Percentiles rank a stretch among this genome's conserved stretches.
These are phyloP conservation scores for Sporothrix brunneoviolacea DNA, from an alignment of 2,329 filamentous ascomycete genomes.

Conservation along the genomic window DNA sequence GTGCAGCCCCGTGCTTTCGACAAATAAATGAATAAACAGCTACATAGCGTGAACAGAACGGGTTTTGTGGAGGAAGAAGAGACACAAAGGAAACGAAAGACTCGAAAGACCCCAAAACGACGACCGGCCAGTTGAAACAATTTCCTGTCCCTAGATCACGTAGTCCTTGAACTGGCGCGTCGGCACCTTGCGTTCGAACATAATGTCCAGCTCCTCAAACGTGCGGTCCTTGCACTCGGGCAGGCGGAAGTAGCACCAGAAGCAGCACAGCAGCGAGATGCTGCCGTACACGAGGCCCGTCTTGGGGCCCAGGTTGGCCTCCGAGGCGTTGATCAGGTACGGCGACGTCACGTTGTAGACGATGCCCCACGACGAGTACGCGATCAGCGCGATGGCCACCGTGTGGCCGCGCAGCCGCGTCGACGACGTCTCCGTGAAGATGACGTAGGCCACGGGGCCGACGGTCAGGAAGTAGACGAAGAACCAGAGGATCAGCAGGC, in stretches of 20 bases:
- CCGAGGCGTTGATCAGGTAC: slow-evolving; percentile 18
- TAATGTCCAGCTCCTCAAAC: slow-evolving; percentile 42
- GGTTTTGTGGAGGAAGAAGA: too few species aligned
- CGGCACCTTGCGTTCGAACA: slow-evolving; percentile 26
- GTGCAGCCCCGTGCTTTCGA: too few species aligned
- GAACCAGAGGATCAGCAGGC: slow-evolving; percentile 31
- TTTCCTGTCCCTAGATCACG: neutral
- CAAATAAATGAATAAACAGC: too few species aligned
- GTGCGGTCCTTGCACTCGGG: slow-evolving; percentile 39
- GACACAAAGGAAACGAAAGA: too few species aligned
- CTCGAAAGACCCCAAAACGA: too few species aligned
- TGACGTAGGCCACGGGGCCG: slow-evolving; percentile 33
- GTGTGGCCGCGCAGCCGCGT: slow-evolving; percentile 32
- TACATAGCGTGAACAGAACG: too few species aligned
- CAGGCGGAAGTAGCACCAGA: slow-evolving; percentile 38
- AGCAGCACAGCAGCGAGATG: slow-evolving; percentile 22
- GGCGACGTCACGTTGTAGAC: slow-evolving; percentile 33
- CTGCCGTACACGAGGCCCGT: slow-evolving; percentile 32
- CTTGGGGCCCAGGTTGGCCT: slow-evolving; percentile 29
- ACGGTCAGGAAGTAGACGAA: slow-evolving; percentile 34
- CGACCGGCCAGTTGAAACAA: too few species aligned
- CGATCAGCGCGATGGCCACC: slow-evolving; percentile 32
- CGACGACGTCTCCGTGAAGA: slow-evolving; percentile 33
- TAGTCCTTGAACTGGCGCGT: slow-evolving; percentile 18
- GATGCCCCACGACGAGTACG: slow-evolving; percentile 32